Percentiles rank a stretch among this genome's conserved stretches.
Conservation (phyloP, 2,329 filamentous ascomycete genomes). For the Trichoderma aggressivum region DNA sequence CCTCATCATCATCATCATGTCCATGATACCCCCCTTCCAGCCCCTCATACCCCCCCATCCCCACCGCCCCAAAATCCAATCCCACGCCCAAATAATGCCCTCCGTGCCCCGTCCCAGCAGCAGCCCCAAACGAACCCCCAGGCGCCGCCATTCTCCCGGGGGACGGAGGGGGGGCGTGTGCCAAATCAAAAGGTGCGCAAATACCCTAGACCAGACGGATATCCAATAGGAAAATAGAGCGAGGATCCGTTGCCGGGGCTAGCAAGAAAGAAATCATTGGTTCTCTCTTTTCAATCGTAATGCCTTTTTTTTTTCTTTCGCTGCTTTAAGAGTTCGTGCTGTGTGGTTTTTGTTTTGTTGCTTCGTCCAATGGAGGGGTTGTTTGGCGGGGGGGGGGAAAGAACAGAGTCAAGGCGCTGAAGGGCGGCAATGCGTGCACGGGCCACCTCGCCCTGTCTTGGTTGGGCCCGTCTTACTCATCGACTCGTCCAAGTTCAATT, state of each 20-base stretch:
- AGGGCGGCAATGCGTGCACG: conserved; percentile 18
- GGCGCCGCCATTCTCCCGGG: background rate
- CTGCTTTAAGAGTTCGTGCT: conserved; percentile 6
- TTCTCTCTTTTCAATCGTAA: background rate
- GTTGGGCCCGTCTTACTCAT: background rate
- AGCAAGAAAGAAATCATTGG: background rate
- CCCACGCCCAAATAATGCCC: conserved; percentile 3
- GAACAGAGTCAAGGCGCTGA: background rate
- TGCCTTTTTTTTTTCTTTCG: background rate
- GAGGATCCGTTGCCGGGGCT: background rate
- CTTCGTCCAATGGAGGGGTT: background rate
- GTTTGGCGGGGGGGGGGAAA: conserved; percentile 2
- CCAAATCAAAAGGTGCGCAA: background rate
- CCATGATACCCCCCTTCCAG: conserved; percentile 24
- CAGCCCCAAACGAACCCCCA: conserved; percentile 19
- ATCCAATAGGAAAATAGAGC: background rate
- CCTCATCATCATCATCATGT: background rate
- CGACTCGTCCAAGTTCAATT: too few species aligned
- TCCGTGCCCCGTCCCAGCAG: conserved; percentile 16
- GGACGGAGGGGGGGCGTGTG: background rate
- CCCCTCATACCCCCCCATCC: conserved; percentile 18
- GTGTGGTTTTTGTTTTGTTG: background rate
- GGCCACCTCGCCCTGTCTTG: background rate
- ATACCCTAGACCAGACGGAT: too few species aligned
- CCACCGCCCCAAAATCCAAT: conserved; percentile 1